Conservation (phyloP, 139 green algal genomes). For the Picochlorum sp. region DNA sequence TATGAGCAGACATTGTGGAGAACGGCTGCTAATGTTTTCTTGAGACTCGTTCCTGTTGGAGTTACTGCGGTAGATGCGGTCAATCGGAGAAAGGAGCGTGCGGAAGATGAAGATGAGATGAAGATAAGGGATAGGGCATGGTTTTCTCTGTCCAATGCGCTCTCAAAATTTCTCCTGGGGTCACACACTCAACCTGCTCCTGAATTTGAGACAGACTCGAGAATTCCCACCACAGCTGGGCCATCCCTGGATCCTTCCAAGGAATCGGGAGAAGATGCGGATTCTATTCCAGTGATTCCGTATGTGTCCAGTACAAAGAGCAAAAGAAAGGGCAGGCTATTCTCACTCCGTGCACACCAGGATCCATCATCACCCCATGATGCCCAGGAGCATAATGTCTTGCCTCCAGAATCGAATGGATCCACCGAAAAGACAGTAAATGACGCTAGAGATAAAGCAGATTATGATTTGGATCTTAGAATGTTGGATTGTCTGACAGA, state of each 20-base stretch:
- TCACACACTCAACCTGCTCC: neutral
- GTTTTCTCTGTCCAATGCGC: neutral
- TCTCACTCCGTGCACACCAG: too few species aligned
- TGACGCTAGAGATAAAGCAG: conserved; percentile 8
- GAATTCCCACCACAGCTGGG: too few species aligned
- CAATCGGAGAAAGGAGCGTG: neutral
- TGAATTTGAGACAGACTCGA: too few species aligned
- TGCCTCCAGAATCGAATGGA: too few species aligned
- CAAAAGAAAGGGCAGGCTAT: too few species aligned
- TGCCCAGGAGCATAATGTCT: too few species aligned
- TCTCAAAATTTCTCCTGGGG: neutral
- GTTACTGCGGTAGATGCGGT: conserved; percentile 42
- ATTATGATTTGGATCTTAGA: conserved; percentile 49
- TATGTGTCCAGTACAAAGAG: too few species aligned
- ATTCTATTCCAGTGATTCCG: too few species aligned
- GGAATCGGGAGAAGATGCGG: too few species aligned
- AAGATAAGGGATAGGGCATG: neutral
- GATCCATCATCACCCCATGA: too few species aligned
- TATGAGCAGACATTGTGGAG: conserved; percentile 55
- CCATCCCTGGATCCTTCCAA: too few species aligned
- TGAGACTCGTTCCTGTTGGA: conserved; percentile 42
- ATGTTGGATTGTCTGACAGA: conserved; percentile 72
- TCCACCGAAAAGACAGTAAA: too few species aligned
- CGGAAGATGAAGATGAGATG: conserved; percentile 1
- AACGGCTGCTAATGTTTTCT: conserved; percentile 42